A percentile compares a stretch with the other conserved stretches of the same genome.
Evolutionary conservation across 1,139 yeast species (phyloP).

Genomic region (Nematodospora anomalae): DNA sequence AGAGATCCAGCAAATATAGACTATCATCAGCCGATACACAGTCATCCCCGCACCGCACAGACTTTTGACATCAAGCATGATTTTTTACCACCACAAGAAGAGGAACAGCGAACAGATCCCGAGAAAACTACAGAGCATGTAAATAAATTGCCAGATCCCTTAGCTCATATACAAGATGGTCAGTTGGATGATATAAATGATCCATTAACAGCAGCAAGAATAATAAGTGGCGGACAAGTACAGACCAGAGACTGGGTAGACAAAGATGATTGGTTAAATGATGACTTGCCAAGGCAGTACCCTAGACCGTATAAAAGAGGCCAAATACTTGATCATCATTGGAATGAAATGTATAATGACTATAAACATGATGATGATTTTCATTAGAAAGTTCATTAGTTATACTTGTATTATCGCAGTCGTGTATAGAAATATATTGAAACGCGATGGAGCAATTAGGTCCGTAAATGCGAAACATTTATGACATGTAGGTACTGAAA

Average conservation of each 20-base stretch:
- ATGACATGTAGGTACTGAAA: no score
- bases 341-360: conserved; percentile 44
- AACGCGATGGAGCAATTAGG: no score
- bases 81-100: conserved; percentile 10
- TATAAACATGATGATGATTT: conserved; percentile 43
- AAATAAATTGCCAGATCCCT: conserved; percentile 45
- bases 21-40: conserved; percentile 12
- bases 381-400: conserved; percentile 13
- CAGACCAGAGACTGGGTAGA: conserved; percentile 37
- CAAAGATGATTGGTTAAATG: conserved; percentile 30
- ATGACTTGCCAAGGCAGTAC: conserved; percentile 1
- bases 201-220: conserved; percentile 43
- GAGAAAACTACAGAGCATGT: conserved; percentile 4
- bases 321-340: conserved; percentile 26
- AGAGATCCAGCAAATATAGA: conserved; percentile 5
- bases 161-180: conserved; percentile 47
- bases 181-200: conserved; percentile 27
- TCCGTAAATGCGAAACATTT: no score
- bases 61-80: not conserved
- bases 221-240: conserved; percentile 47
- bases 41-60: conserved; percentile 5
- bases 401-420: conserved; percentile 8
- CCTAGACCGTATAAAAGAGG: conserved; percentile 15
- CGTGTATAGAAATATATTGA: no score
- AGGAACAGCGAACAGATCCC: conserved; percentile 13